A percentile compares a stretch with the other conserved stretches of the same genome.
Conservation (phyloP, 306 rosid genomes). For the Echinosophora koreensis region DNA sequence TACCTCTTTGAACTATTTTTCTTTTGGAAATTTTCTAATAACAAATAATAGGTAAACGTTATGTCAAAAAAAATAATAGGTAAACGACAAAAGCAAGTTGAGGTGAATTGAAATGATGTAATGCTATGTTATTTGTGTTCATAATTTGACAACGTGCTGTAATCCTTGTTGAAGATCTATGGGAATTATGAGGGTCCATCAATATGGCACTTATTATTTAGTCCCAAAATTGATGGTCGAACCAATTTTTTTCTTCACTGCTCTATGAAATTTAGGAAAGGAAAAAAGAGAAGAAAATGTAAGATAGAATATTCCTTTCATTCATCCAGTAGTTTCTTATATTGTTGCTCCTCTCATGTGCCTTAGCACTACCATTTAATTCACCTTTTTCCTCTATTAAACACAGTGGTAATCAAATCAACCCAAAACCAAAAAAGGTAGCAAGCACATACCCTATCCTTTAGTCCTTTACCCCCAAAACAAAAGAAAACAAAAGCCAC, state of each 20-base stretch:
- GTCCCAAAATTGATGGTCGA: slow-evolving; percentile 39
- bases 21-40: slow-evolving; percentile 34
- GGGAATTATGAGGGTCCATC: slow-evolving; percentile 36
- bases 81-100: slow-evolving; percentile 41
- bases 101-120: slow-evolving; percentile 43
- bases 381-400: slow-evolving; percentile 18
- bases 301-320: slow-evolving; percentile 41
- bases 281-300: neutral
- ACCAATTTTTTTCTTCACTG: slow-evolving; percentile 4
- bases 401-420: slow-evolving; percentile 6
- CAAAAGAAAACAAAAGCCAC: slow-evolving; percentile 21
- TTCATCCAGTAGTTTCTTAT: slow-evolving; percentile 15
- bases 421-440: neutral
- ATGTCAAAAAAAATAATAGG: neutral
- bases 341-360: slow-evolving; percentile 48
- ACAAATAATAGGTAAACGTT: slow-evolving; percentile 14
- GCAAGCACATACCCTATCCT: neutral
- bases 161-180: slow-evolving; percentile 26
- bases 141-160: slow-evolving; percentile 40
- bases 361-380: slow-evolving; percentile 48
- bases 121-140: slow-evolving; percentile 31
- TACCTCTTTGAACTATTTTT: slow-evolving; percentile 31
- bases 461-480: neutral
- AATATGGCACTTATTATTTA: slow-evolving; percentile 20
- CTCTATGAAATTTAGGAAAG: neutral